Base-by-base conservation (phyloP, 2,329 filamentous ascomycete genomes). In the Huntiella omanensis region DNA sequence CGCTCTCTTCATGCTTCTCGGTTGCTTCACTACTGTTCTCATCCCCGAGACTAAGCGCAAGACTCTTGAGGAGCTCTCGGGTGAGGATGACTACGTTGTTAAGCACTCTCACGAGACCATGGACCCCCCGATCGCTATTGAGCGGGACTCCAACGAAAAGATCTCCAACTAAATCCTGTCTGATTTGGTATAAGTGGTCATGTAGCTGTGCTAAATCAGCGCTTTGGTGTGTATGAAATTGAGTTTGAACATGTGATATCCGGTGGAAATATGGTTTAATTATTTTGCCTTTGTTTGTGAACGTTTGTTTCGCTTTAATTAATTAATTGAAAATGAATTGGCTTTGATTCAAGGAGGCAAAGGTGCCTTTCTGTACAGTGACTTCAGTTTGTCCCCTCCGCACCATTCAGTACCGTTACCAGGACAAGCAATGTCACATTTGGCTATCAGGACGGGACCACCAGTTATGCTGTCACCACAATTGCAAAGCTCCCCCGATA, bases 31-130 rank as follows among this genome's bases (percentile, higher is more conserved):
- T 7, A 78, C 78, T 1, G 61, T 82, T 1, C 63, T 83, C 49
- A 82, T 84, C 49, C 77, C 77, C 5, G 81, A 84, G 67, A 84
- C 77, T 15, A 83, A 80, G 64, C 67, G 77, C 49, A 78, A 77
- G 68, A 48, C 46, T 13, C 35, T 48, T 11, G 46, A 44, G 13
- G 40, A 48, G 40, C 35, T 48, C 35, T 48, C 40, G 17, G 46
- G 35, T 16, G 40, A 43, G 22, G 40, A 48, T 43, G 46, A 48
- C 40, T 48, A 48, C 16, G 34, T 36, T 13, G 39, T 32, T 11
- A 40, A 41, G n/a, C 46, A 48, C 40, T 48, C 46, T 1, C 46
- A 48, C n/a, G 40, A 48, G 22, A n/a, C 35, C 2, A 37, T 37
- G 5, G 19, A 16, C 2, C n/a, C 6, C 2, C 40, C 40, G 28